Base-by-base conservation (phyloP, 2,329 filamentous ascomycete species). In the Sarocladiaceae sp. region DNA sequence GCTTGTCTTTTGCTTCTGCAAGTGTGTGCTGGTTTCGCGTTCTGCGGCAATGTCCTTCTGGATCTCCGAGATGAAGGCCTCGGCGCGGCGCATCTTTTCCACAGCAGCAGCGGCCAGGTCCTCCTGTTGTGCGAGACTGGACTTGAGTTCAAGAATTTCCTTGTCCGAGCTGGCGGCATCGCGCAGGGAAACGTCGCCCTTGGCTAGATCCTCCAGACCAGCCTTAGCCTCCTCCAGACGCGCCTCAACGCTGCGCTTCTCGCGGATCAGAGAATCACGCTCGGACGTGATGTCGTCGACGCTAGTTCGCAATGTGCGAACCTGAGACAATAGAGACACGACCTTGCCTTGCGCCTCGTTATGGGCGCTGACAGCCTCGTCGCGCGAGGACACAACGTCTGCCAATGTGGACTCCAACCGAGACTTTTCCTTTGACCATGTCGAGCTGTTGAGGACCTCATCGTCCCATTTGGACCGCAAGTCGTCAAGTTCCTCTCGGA, bases 361-460 rank as follows among this genome's bases (percentile, higher is more conserved):
- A 64, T 98, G 93, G 1, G 93, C 91, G 54, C 82, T 83, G 42
- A 89, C 85, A 9, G 93, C 91, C 63, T 98, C 93, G 52, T 98
- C 91, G 3, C 91, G 82, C n/a, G 89, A 95, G 40, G 87, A 83
- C 10, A 86, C 85, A 24, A 97, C 78, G 60, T 96, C 89, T 42
- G 91, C 82, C 45, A 98, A 73, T 4, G 89, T 94, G 48, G 89
- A 81, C 61, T 97, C 91, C 32, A 98, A 75, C 13, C 91, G 83
- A 13, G 88, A 78, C 72, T 97, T 97, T 68, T 98, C 91, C 69
- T 98, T 98, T 11, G 90, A 90, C 90, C 93, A 97, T 1, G 91
- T 95, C 13, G 89, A 95, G 64, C 88, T 95, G 67, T 97, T 97
- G 54, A 97, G 79, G 10, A 97, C 88, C 66, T 98, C 91, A 55